These are phyloP conservation scores for Trichoderma brevicompactum DNA, from an alignment of 2,329 filamentous ascomycete species.

Conservation along the genomic window DNA sequence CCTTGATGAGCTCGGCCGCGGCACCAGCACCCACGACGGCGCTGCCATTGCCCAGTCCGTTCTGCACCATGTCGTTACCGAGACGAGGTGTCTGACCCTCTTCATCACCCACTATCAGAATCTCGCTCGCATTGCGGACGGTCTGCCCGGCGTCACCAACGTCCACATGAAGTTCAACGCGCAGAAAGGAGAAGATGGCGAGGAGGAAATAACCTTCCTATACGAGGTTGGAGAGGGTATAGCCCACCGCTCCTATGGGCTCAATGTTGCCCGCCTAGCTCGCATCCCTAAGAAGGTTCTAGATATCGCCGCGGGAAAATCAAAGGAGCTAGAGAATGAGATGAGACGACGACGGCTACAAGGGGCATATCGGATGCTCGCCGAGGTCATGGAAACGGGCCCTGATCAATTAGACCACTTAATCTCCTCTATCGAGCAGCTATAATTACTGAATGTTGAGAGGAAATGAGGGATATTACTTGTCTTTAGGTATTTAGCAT, in stretches of 20 bases:
- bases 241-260: slow-evolving; percentile 89
- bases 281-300: slow-evolving; percentile 77
- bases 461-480: not conserved
- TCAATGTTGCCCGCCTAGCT: slow-evolving; percentile 90
- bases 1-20: slow-evolving; percentile 90
- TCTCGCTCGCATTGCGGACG: slow-evolving; percentile 70
- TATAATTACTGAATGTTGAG: slow-evolving; percentile 46
- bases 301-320: slow-evolving; percentile 79
- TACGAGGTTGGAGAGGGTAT: slow-evolving; percentile 92
- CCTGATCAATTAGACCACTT: slow-evolving; percentile 57
- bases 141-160: slow-evolving; percentile 74
- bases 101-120: slow-evolving; percentile 99
- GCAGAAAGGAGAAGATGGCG: slow-evolving; percentile 49
- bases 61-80: slow-evolving; percentile 77
- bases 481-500: not conserved
- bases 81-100: slow-evolving; percentile 77
- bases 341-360: slow-evolving; percentile 66
- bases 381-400: slow-evolving; percentile 45
- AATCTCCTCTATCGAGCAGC: slow-evolving; percentile 61
- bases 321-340: slow-evolving; percentile 75
- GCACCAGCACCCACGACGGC: slow-evolving; percentile 93
- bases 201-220: slow-evolving; percentile 87
- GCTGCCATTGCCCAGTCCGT: slow-evolving; percentile 95
- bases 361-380: slow-evolving; percentile 51
- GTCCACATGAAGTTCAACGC: slow-evolving; percentile 89